Percentiles rank a stretch among this genome's conserved stretches.
These are phyloP conservation scores for Mucor saturninus DNA, from an alignment of 371 early-diverging fungal genomes.

Conservation along the genomic window DNA sequence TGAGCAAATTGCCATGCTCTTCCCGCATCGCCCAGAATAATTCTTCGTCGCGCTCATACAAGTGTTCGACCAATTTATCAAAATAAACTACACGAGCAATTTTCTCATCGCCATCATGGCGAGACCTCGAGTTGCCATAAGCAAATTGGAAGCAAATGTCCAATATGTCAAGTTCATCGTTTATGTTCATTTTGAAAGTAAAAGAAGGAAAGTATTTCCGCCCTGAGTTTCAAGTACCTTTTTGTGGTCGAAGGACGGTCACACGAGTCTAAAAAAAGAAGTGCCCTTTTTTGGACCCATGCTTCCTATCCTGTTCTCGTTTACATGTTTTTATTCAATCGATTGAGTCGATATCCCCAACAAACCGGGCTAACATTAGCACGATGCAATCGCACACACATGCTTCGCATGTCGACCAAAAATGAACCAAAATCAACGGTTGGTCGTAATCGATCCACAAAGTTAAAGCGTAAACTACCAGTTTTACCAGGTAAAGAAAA, in stretches of 20 bases:
- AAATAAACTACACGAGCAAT: background rate
- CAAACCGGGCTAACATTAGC: background rate
- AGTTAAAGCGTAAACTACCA: conserved; percentile 10
- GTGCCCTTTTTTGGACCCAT: conserved; percentile 11
- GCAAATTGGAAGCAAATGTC: background rate
- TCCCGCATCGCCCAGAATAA: background rate
- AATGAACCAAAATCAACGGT: background rate
- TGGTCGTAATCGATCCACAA: conserved; percentile 16
- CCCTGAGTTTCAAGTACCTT: background rate
- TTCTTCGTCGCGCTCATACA: background rate
- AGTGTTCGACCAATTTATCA: background rate
- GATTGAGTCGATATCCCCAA: conserved; percentile 6
- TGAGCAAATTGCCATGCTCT: background rate
- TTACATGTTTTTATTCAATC: conserved; percentile 8
- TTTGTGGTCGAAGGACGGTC: background rate
- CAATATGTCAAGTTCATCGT: background rate
- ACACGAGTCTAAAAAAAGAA: background rate
- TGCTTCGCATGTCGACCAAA: conserved; percentile 1
- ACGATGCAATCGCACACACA: conserved; percentile 1
- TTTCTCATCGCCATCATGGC: background rate
- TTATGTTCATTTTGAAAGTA: too few species aligned
- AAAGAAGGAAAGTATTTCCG: background rate
- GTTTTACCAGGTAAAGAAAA: conserved; percentile 14
- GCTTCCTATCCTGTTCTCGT: background rate
- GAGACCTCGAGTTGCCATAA: background rate